Conservation (phyloP, 2,329 filamentous ascomycete species). For the Penicillium olsonii region DNA sequence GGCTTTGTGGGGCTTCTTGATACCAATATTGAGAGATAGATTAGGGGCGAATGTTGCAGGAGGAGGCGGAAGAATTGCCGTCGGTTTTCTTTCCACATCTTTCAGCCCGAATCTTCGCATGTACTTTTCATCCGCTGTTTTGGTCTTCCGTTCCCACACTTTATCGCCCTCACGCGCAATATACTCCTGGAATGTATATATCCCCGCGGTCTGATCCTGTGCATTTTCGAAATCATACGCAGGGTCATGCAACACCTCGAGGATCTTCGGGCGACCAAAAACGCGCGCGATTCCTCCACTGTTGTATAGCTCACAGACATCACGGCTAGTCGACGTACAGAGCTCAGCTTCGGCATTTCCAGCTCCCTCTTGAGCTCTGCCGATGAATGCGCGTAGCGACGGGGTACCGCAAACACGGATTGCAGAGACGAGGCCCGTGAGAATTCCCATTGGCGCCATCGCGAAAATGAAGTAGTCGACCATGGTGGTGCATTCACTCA, state of each 20-base stretch:
- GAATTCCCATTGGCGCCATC: conserved; percentile 40
- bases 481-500: conserved; percentile 36
- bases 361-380: conserved; percentile 36
- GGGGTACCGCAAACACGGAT: conserved; percentile 38
- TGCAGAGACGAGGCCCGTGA: conserved; percentile 38
- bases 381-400: conserved; percentile 40
- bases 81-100: not conserved
- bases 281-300: conserved; percentile 27
- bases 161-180: no score
- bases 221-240: not conserved
- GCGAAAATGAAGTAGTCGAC: conserved; percentile 42
- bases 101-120: not conserved
- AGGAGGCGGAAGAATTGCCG: not conserved
- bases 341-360: conserved; percentile 36
- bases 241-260: conserved; percentile 28
- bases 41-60: not conserved
- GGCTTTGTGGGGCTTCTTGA: no score
- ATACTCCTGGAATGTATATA: conserved; percentile 6
- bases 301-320: conserved; percentile 44
- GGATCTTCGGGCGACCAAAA: conserved; percentile 15
- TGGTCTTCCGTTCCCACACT: no score
- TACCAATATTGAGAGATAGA: conserved; percentile 1
- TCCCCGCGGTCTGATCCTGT: conserved; percentile 1
- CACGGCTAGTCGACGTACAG: conserved; percentile 41
- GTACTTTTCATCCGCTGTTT: no score